These are phyloP conservation scores for Kodamaea sagamina DNA, from an alignment of 805 yeast species.

Conservation along the genomic window DNA sequence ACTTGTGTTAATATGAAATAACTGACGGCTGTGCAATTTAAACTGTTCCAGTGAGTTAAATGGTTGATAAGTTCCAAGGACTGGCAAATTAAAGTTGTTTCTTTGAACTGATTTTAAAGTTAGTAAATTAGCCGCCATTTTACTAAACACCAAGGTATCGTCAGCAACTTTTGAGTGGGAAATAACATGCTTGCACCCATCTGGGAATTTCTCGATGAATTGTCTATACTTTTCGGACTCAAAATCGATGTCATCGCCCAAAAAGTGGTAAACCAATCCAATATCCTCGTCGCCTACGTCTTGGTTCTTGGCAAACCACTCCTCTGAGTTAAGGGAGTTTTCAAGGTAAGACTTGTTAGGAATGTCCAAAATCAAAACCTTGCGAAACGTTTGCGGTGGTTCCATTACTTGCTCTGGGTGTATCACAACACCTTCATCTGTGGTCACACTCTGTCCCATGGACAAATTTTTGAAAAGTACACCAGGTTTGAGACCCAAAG, in stretches of 20 bases:
- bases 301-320: constrained; percentile 35
- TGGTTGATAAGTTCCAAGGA: constrained; percentile 20
- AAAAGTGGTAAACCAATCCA: constrained; percentile 69
- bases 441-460: constrained; percentile 55
- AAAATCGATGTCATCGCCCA: constrained; percentile 62
- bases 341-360: constrained; percentile 53
- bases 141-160: constrained; percentile 58
- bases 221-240: constrained; percentile 41
- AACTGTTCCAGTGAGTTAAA: constrained; percentile 9
- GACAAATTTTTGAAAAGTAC: constrained; percentile 58
- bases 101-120: constrained; percentile 58
- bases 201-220: constrained; percentile 59
- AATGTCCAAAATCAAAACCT: constrained; percentile 70
- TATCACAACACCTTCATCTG: constrained; percentile 60
- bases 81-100: constrained; percentile 45
- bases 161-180: constrained; percentile 72
- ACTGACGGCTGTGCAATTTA: constrained; percentile 37
- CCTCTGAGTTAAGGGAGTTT: constrained; percentile 26
- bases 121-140: constrained; percentile 54
- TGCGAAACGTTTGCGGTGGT: constrained; percentile 55
- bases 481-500: constrained; percentile 70
- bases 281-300: constrained; percentile 38
- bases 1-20: constrained; percentile 24
- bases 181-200: constrained; percentile 57
- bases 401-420: constrained; percentile 74